Evolutionary conservation across 345 rosid species (phyloP).

Genomic region (Brassica juncea): DNA sequence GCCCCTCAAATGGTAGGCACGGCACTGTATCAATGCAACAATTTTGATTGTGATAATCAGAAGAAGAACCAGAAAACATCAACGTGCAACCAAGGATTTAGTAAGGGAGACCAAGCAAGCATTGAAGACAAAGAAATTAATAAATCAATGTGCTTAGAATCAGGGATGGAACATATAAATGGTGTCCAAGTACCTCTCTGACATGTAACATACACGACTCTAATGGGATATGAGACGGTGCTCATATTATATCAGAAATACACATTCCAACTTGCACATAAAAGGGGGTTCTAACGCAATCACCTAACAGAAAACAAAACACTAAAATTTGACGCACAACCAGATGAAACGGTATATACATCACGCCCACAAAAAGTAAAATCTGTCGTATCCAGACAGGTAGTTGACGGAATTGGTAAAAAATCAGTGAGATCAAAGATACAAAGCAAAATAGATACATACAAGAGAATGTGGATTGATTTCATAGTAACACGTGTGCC

Average conservation of each 20-base stretch:
- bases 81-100: neutral
- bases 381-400: neutral
- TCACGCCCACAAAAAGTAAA: neutral
- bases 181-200: neutral
- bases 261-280: neutral
- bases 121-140: neutral
- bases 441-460: neutral
- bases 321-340: slow-evolving; percentile 7
- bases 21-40: no score
- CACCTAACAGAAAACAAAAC: neutral
- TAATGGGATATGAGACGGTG: slow-evolving; percentile 1
- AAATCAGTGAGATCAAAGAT: neutral
- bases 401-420: neutral
- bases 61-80: slow-evolving; percentile 1
- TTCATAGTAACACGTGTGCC: neutral
- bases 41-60: neutral
- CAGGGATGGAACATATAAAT: neutral
- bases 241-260: neutral
- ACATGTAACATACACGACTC: neutral
- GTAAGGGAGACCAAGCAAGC: slow-evolving; percentile 10
- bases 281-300: neutral
- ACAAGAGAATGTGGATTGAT: neutral
- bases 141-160: neutral
- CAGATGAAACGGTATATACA: neutral
- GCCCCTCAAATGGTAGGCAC: no score